These are phyloP conservation scores for Scheffersomyces spartinae DNA, from an alignment of 805 yeast species.

Conservation along the genomic window DNA sequence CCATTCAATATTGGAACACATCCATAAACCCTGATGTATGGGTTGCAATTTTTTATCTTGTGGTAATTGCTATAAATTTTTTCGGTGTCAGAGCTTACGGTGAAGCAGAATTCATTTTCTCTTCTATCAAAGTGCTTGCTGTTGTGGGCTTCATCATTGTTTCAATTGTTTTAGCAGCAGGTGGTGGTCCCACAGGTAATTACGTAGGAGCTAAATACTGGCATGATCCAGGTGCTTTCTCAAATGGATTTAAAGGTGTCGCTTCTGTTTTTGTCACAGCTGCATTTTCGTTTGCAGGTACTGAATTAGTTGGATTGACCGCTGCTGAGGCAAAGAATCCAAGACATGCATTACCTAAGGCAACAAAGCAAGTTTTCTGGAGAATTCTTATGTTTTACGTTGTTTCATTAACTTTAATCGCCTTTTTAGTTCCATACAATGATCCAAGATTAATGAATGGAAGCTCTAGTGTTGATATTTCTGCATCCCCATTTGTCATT, in stretches of 20 bases:
- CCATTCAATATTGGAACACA: conserved; percentile 41
- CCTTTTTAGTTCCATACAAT: conserved; percentile 64
- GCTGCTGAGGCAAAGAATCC: conserved; percentile 73
- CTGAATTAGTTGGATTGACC: conserved; percentile 63
- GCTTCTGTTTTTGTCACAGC: conserved; percentile 67
- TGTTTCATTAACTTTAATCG: conserved; percentile 37
- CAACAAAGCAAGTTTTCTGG: conserved; percentile 79
- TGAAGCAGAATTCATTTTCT: conserved; percentile 57
- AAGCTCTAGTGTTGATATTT: conserved; percentile 39
- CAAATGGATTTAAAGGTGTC: conserved; percentile 55
- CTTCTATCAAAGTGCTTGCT: conserved; percentile 45
- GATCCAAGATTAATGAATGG: conserved; percentile 38
- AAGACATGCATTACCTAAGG: conserved; percentile 52
- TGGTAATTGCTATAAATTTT: conserved; percentile 36
- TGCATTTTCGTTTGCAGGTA: conserved; percentile 67
- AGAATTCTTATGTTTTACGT: conserved; percentile 65
- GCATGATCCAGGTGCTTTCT: conserved; percentile 61
- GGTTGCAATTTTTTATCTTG: conserved; percentile 45
- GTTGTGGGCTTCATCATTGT: conserved; percentile 50
- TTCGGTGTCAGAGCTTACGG: conserved; percentile 52
- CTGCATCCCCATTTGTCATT: conserved; percentile 67
- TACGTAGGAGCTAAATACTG: conserved; percentile 49
- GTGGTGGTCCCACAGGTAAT: conserved; percentile 45
- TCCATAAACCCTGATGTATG: conserved; percentile 43
- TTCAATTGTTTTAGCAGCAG: conserved; percentile 41